A percentile compares a stretch with the other conserved stretches of the same genome.
Conservation (phyloP, 2,329 filamentous ascomycete genomes). For the Hortaea sp. region DNA sequence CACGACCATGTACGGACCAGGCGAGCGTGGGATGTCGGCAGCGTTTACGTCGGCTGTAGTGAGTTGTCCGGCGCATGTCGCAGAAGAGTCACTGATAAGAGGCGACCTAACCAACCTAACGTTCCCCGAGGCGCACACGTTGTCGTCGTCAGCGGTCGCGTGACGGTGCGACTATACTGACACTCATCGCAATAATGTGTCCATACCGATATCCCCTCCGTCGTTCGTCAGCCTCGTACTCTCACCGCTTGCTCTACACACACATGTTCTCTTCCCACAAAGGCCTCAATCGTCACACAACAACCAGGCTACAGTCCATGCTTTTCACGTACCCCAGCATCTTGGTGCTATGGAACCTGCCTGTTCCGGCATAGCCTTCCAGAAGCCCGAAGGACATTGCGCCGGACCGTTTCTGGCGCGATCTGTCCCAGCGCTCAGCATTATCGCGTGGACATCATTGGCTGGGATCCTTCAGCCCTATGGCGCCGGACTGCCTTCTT, state of each 20-base stretch:
- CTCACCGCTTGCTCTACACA: neutral
- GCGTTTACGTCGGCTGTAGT: neutral
- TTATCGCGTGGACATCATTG: no score
- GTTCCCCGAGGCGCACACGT: neutral
- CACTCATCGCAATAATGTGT: neutral
- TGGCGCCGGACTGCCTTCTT: no score
- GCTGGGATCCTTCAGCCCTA: no score
- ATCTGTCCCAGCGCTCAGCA: no score
- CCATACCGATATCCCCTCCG: neutral
- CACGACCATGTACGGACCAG: neutral
- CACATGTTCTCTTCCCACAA: neutral
- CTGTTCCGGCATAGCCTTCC: no score
- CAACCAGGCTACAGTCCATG: no score
- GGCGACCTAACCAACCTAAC: neutral
- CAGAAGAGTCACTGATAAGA: neutral
- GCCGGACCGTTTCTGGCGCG: no score
- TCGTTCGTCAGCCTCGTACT: neutral
- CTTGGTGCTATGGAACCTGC: no score
- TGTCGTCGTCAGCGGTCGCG: neutral
- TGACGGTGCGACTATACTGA: no score
- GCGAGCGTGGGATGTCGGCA: neutral
- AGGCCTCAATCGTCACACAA: no score
- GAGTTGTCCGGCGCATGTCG: neutral
- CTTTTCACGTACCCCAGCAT: no score
- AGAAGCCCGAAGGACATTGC: no score